Evolutionary conservation across 2,329 filamentous ascomycete genomes (phyloP).

Genomic region (Graphilbum ipis-grandicollis): DNA sequence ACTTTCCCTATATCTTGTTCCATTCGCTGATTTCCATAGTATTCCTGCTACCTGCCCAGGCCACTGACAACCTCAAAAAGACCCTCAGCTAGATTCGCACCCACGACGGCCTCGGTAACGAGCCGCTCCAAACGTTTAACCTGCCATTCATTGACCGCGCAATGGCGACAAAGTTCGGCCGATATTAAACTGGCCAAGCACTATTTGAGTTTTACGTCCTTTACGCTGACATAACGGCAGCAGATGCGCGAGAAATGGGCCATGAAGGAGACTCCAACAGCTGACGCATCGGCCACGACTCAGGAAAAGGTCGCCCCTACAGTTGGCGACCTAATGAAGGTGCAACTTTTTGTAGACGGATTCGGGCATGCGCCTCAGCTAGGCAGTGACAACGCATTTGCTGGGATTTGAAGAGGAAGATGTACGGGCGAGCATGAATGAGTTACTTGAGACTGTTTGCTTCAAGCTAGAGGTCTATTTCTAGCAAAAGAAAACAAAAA

Average conservation of each 20-base stretch:
- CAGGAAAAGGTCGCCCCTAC: constrained; percentile 20
- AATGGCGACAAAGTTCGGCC: constrained; percentile 11
- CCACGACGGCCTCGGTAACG: constrained; percentile 13
- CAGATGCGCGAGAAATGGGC: too few species aligned
- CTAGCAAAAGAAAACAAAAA: too few species aligned
- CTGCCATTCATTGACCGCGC: constrained; percentile 13
- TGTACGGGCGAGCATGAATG: constrained; percentile 5
- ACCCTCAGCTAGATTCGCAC: too few species aligned
- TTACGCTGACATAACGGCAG: constrained; percentile 39
- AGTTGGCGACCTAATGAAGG: constrained; percentile 14
- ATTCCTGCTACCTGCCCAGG: too few species aligned
- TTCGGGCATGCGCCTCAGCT: constrained; percentile 14
- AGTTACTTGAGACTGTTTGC: too few species aligned
- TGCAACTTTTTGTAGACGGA: constrained; percentile 18
- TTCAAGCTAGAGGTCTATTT: too few species aligned
- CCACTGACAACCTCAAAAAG: constrained; percentile 15
- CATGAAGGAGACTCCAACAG: constrained; percentile 19
- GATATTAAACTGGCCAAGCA: constrained; percentile 20
- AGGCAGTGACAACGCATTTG: too few species aligned
- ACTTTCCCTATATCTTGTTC: constrained; percentile 1
- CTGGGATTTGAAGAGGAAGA: constrained; percentile 12
- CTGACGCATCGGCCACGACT: constrained; percentile 19
- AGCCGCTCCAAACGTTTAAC: constrained; percentile 10
- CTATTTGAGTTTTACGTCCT: constrained; percentile 36
- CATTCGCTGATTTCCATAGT: too few species aligned